Evolutionary conservation across 805 yeast genomes (phyloP).

Genomic region (Saccharomycopsis olivae): DNA sequence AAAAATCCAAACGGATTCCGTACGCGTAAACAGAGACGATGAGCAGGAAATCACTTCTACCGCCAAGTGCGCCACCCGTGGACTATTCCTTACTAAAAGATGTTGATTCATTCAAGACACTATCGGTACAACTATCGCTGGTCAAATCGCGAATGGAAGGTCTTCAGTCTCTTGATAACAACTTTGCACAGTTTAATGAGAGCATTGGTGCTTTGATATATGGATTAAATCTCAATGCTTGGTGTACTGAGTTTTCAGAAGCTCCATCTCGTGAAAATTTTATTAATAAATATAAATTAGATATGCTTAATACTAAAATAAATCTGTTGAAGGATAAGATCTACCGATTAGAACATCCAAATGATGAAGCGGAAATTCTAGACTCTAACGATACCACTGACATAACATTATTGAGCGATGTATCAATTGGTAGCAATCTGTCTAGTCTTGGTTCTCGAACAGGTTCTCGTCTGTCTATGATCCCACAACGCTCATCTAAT

Average conservation of each 20-base stretch:
- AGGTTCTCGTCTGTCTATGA: neutral
- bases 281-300: constrained; percentile 10
- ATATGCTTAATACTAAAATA: constrained; percentile 12
- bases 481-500: neutral
- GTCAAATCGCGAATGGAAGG: constrained; percentile 6
- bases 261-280: constrained; percentile 17
- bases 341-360: constrained; percentile 1
- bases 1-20: too few relatives aligned
- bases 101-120: constrained; percentile 4
- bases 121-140: neutral
- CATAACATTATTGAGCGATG: constrained; percentile 5
- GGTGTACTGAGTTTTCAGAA: constrained; percentile 65
- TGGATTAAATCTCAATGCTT: constrained; percentile 76
- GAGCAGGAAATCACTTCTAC: too few relatives aligned
- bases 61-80: neutral
- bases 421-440: constrained; percentile 9
- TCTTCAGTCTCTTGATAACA: constrained; percentile 41
- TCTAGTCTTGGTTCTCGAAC: neutral
- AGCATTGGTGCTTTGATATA: constrained; percentile 66
- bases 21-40: too few relatives aligned
- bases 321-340: constrained; percentile 11
- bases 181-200: constrained; percentile 60
- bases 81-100: constrained; percentile 11
- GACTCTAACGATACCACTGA: constrained; percentile 1
- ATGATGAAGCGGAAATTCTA: neutral